A percentile compares a stretch with the other conserved stretches of the same genome.
These are phyloP conservation scores for Rhizopogon sp. DNA, from an alignment of 768 basidiomycete species.

Conservation along the genomic window DNA sequence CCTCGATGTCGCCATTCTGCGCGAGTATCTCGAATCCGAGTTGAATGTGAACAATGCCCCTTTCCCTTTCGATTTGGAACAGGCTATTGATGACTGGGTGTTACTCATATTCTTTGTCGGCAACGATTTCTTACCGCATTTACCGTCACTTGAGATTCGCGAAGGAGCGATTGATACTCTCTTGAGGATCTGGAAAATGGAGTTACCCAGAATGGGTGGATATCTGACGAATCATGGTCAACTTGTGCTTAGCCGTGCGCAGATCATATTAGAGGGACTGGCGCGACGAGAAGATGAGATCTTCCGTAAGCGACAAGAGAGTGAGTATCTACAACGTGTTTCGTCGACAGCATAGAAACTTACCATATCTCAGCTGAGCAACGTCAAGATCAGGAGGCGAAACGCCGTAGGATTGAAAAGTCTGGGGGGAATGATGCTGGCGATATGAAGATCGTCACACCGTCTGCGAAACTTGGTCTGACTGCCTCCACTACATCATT, in stretches of 20 bases:
- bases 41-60: constrained; percentile 73
- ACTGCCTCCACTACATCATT: constrained; percentile 17
- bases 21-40: constrained; percentile 97
- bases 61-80: constrained; percentile 91
- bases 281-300: constrained; percentile 96
- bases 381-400: constrained; percentile 87
- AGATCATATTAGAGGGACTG: constrained; percentile 93
- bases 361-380: constrained; percentile 65
- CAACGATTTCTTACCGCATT: constrained; percentile 95
- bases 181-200: constrained; percentile 91
- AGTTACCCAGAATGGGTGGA: constrained; percentile 93
- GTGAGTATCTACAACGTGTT: constrained; percentile 44
- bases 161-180: constrained; percentile 99
- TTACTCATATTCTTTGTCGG: constrained; percentile 99
- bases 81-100: constrained; percentile 99
- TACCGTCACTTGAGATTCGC: constrained; percentile 96
- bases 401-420: constrained; percentile 72
- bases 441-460: constrained; percentile 24
- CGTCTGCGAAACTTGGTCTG: constrained; percentile 25
- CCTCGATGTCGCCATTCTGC: constrained; percentile 91
- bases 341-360: constrained; percentile 6
- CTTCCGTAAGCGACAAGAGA: constrained; percentile 86
- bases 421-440: constrained; percentile 33
- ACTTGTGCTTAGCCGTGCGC: constrained; percentile 78
- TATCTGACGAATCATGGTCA: constrained; percentile 93